Percentiles rank a stretch among this genome's conserved stretches.
phyloP scores from a whole-genome alignment of 2,329 filamentous ascomycete species.

The Pseudofabraea citricarpa region DNA sequence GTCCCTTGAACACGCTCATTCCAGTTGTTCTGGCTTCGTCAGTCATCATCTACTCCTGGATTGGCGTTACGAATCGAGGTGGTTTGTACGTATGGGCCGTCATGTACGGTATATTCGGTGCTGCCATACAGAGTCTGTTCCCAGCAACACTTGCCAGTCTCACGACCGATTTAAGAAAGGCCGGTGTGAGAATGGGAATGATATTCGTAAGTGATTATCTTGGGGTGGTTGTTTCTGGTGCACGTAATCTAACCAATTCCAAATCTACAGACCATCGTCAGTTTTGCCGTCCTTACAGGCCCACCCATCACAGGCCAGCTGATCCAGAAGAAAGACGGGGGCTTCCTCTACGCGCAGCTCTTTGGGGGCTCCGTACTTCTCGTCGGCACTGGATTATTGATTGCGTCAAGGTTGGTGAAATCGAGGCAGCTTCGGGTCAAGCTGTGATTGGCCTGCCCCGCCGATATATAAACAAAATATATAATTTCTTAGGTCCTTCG shows the following conservation, averaged over 20 bases:
- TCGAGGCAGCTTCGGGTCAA: constrained; percentile 26
- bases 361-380: constrained; percentile 42
- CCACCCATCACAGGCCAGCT: constrained; percentile 50
- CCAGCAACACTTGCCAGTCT: constrained; percentile 45
- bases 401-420: constrained; percentile 34
- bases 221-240: no score
- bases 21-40: constrained; percentile 33
- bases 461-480: no score
- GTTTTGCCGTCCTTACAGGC: constrained; percentile 48
- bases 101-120: constrained; percentile 45
- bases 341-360: constrained; percentile 46
- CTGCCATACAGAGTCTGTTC: constrained; percentile 47
- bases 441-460: no score
- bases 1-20: constrained; percentile 47
- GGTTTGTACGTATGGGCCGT: constrained; percentile 45
- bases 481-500: no score
- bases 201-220: constrained; percentile 34
- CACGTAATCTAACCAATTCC: no score
- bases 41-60: constrained; percentile 42
- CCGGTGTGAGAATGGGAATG: constrained; percentile 53
- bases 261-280: constrained; percentile 41
- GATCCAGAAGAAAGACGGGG: constrained; percentile 37
- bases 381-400: constrained; percentile 36
- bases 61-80: constrained; percentile 34
- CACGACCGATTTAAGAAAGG: constrained; percentile 46